Evolutionary conservation across 768 basidiomycete species (phyloP), one percentile per base, ranked within the genome.

Genomic region (Trametopsis cervina): DNA sequence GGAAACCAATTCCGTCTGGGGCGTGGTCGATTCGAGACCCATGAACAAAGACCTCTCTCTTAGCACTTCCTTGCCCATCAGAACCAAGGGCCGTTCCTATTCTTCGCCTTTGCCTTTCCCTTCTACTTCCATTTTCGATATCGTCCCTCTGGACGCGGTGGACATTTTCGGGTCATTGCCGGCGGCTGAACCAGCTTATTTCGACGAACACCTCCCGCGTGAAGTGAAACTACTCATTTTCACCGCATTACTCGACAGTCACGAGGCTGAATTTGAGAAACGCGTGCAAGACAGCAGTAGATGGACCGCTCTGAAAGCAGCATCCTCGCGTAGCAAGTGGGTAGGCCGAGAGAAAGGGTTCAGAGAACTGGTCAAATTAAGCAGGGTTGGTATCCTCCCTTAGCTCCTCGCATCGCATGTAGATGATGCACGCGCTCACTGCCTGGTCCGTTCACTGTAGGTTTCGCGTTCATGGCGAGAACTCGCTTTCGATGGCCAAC

Each of bases 401-500:
- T 49, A n/a, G 37, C 27, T 43, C 23, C 41, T 22, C 44, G 25
- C 40, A 11, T 37, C 15, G 18, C 36, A 15, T 15, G 27, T 17
- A 24, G 38, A 22, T 41, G 29, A 25, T 18, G n/a, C n/a, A 42
- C 44, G 42, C 44, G 40, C 37, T 26, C 35, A 33, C 24, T n/a
- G n/a, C n/a, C n/a, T n/a, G n/a, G n/a, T n/a, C n/a, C n/a, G n/a
- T n/a, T 57, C 53, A 38, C 56, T 42, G 38, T 46, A 91, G 87
- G 85, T 90, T 10, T 92, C 85, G 23, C 85, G 77, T 60, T 58
- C 71, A 9, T 95, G 91, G 90, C 80, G 77, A 44, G 61, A 68
- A 2, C 76, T 93, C 33, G 80, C 83, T 21, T 80, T 83, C 56
- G 92, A 95, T 61, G 91, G 91, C 12, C 87, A 91, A 58, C 72